Evolutionary conservation across 768 basidiomycete species (phyloP), one percentile per base, ranked within the genome.

Genomic region (Guyanaporus albipodus): DNA sequence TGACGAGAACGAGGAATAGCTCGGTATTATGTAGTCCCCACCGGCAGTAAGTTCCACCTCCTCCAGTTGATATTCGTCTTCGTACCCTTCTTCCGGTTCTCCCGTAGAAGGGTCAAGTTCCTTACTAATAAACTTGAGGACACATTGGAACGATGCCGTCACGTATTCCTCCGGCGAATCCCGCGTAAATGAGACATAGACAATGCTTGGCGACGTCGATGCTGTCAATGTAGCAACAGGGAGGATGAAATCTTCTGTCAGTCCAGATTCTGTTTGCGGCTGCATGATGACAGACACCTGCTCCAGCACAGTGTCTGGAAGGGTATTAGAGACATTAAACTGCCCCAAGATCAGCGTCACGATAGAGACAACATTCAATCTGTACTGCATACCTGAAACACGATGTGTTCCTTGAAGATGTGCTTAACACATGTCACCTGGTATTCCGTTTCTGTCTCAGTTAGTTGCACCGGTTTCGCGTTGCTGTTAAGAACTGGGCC

Each of bases 251-350:
- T 97, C 93, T 71, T 97, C 95, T 31, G 81, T 83, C 55, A 99
- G 67, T 1, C 82, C 85, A 19, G 73, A 68, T 18, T 90, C 90
- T 17, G 82, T 73, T 42, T 84, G 78, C 7, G 90, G 81, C 54
- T 84, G 80, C 92, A 98, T 95, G 60, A 94, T 78, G 26, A 98
- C 89, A 22, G 92, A 88, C 24, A 95, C 91, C 55, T 92, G 82
- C 66, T 98, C 96, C 53, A 99, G 73, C 8, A 98, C 86, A 9
- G 94, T 94, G 62, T 97, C 94, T 5, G 91, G 87, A 44, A 99
- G 75, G 17, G 96, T 99, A 68, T 99, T 98, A 48, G 91, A 90
- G 32, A 98, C 82, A 69, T 98, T 98, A 78, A 93, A 98, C 90
- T 99, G 48, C 37, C 28, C 35, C 36, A 2, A 27, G 48, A 28